These are phyloP conservation scores for Gossypium aridum DNA, from an alignment of 441 rosid genomes.

Conservation along the genomic window DNA sequence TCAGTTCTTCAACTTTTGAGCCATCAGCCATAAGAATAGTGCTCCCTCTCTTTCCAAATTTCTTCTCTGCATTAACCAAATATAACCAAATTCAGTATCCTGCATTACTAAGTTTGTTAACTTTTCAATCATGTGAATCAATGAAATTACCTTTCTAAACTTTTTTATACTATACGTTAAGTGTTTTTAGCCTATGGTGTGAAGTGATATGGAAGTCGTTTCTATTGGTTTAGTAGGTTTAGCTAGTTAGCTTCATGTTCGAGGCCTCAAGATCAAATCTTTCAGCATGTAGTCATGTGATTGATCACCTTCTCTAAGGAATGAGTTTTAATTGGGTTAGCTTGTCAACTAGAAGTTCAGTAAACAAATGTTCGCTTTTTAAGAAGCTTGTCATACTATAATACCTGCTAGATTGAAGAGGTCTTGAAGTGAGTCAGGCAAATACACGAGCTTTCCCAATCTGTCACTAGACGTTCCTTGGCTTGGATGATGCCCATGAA, in stretches of 20 bases:
- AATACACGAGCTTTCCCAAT: slow-evolving; percentile 58
- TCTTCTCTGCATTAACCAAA: slow-evolving; percentile 52
- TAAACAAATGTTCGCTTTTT: background rate
- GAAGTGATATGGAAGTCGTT: background rate
- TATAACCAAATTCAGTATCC: slow-evolving; percentile 6
- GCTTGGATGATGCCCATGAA: slow-evolving; percentile 60
- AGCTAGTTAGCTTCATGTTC: background rate
- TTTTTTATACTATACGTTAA: background rate
- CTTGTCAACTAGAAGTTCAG: background rate
- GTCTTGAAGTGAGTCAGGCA: slow-evolving; percentile 56
- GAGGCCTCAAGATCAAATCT: background rate
- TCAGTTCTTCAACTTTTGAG: slow-evolving; percentile 67
- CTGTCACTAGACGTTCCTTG: slow-evolving; percentile 27
- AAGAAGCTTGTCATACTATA: slow-evolving; percentile 13
- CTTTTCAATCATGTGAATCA: background rate
- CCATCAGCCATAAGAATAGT: slow-evolving; percentile 69
- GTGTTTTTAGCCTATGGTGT: background rate
- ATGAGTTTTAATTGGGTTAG: background rate
- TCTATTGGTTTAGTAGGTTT: background rate
- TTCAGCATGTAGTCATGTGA: background rate
- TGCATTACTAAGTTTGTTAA: background rate
- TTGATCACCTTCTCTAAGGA: background rate
- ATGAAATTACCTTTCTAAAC: background rate
- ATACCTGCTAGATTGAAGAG: slow-evolving; percentile 72
- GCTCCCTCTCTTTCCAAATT: slow-evolving; percentile 69